Percentiles rank a stretch among this genome's conserved stretches.
Evolutionary conservation across 768 basidiomycete genomes (phyloP).

Genomic region (Mycena albidolilacea): DNA sequence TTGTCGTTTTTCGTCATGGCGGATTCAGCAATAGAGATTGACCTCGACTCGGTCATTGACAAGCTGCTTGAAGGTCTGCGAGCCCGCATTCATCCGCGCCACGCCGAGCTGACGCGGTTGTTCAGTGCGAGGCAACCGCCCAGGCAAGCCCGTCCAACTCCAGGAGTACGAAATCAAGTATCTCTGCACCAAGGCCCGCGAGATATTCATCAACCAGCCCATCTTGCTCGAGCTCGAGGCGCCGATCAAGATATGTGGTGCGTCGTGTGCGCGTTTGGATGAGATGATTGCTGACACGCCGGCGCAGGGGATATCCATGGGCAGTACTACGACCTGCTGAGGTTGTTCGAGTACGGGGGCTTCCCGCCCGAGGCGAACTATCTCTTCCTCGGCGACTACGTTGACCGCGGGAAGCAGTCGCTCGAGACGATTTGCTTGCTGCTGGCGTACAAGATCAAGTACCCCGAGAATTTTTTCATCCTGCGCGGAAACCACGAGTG

Average conservation of each 20-base stretch:
- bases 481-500: conserved; percentile 99
- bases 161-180: conserved; percentile 99
- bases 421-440: conserved; percentile 99
- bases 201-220: conserved; percentile 99
- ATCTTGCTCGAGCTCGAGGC: conserved; percentile 98
- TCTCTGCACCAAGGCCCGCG: conserved; percentile 97
- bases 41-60: conserved; percentile 99
- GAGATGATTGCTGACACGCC: background rate
- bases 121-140: conserved; percentile 96
- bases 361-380: conserved; percentile 99
- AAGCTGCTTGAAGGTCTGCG: conserved; percentile 94
- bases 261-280: conserved; percentile 28
- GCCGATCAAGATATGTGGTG: conserved; percentile 99
- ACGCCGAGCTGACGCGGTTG: background rate
- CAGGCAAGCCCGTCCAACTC: conserved; percentile 97
- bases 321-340: conserved; percentile 98
- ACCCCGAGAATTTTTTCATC: conserved; percentile 99
- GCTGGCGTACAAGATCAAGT: conserved; percentile 99
- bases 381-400: conserved; percentile 99
- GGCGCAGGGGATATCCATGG: conserved; percentile 95
- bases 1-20: conserved; percentile 63
- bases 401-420: conserved; percentile 98
- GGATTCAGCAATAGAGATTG: conserved; percentile 91
- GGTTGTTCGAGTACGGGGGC: conserved; percentile 98
- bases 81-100: conserved; percentile 25